These are phyloP conservation scores for Madurella fahalii DNA, from an alignment of 2,329 filamentous ascomycete genomes.

Conservation along the genomic window DNA sequence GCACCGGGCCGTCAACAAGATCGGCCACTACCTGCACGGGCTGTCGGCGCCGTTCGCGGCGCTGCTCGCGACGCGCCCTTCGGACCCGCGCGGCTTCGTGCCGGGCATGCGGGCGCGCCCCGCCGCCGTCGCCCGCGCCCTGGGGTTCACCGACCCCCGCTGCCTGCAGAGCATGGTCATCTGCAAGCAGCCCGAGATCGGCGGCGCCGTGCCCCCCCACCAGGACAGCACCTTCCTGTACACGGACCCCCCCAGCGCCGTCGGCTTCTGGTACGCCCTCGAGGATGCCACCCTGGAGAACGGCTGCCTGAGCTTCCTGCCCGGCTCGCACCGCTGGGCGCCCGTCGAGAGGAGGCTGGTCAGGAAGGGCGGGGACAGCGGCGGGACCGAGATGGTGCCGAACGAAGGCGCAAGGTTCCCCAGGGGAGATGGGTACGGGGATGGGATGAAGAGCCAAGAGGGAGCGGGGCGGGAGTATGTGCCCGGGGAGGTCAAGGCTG, in stretches of 20 bases:
- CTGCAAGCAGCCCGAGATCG: constrained; percentile 96
- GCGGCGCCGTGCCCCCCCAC: constrained; percentile 83
- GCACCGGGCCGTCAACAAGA: constrained; percentile 82
- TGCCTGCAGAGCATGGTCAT: constrained; percentile 95
- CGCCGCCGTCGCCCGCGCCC: constrained; percentile 60
- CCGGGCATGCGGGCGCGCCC: constrained; percentile 39
- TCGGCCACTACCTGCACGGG: constrained; percentile 72
- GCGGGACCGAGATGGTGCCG: constrained; percentile 65
- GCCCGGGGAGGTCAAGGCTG: constrained; percentile 83
- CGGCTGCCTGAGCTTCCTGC: constrained; percentile 82
- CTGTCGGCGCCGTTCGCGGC: constrained; percentile 63
- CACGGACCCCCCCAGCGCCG: constrained; percentile 80
- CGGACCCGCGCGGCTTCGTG: constrained; percentile 34
- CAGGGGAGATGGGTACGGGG: constrained; percentile 44
- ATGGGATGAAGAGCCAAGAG: constrained; percentile 37
- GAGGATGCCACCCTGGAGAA: constrained; percentile 87
- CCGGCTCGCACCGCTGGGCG: constrained; percentile 70
- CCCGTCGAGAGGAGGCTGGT: constrained; percentile 73
- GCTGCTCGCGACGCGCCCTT: constrained; percentile 48
- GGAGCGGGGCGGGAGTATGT: constrained; percentile 59
- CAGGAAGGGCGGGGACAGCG: constrained; percentile 46
- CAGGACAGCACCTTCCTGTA: constrained; percentile 93
- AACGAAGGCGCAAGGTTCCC: constrained; percentile 67
- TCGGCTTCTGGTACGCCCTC: constrained; percentile 96
- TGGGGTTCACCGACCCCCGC: constrained; percentile 73